These are phyloP conservation scores for Protea cynaroides DNA, from an alignment of 164 flowering plant genomes.

Conservation along the genomic window DNA sequence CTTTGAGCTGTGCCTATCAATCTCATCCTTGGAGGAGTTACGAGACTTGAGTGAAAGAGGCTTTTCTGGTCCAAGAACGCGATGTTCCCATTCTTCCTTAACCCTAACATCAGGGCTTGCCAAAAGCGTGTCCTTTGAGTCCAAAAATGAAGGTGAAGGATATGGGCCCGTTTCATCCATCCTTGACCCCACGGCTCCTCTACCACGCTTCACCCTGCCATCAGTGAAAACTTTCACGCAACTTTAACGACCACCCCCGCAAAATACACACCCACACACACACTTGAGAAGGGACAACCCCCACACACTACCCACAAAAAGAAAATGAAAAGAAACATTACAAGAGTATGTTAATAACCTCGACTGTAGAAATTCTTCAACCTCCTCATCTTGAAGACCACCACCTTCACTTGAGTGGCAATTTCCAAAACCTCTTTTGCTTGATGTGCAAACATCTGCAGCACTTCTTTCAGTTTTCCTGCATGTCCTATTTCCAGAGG, in stretches of 20 bases:
- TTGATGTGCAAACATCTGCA: constrained; percentile 27
- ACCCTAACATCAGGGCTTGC: constrained; percentile 18
- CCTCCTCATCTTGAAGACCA: constrained; percentile 68
- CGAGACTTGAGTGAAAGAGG: constrained; percentile 28
- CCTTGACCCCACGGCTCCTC: constrained; percentile 84
- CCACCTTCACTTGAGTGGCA: constrained; percentile 29
- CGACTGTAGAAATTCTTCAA: constrained; percentile 72
- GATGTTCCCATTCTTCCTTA: constrained; percentile 28
- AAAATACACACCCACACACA: too few relatives aligned
- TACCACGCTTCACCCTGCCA: constrained; percentile 80
- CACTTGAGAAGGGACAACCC: not conserved
- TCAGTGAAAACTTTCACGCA: constrained; percentile 1
- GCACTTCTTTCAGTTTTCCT: constrained; percentile 13
- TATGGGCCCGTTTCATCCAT: constrained; percentile 97
- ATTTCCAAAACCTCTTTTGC: constrained; percentile 28
- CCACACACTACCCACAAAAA: not conserved
- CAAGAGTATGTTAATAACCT: constrained; percentile 33
- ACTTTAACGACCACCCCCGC: not conserved
- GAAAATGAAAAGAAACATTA: not conserved
- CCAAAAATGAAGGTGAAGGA: constrained; percentile 33
- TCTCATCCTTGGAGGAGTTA: constrained; percentile 32
- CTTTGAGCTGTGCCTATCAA: constrained; percentile 23
- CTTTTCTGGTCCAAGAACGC: constrained; percentile 60
- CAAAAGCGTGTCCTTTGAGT: constrained; percentile 17
- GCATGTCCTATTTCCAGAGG: constrained; percentile 17